Conservation (phyloP, 2,329 filamentous ascomycete species). For the Didymella glomerata region DNA sequence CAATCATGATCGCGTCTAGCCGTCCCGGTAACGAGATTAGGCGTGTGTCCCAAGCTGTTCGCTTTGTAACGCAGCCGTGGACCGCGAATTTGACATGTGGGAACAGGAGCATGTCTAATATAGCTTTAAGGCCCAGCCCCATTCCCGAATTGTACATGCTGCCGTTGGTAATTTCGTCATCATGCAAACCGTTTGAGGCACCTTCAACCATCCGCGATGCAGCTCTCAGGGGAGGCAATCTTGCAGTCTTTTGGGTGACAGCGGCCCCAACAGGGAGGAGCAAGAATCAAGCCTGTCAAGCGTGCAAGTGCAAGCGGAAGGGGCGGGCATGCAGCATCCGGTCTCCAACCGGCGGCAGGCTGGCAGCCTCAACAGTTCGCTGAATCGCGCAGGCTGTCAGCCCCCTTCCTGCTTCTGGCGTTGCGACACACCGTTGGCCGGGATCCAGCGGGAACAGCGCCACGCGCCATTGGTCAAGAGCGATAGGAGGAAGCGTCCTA, state of each 20-base stretch:
- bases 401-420: conserved; percentile 32
- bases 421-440: conserved; percentile 39
- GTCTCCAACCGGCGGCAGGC: conserved; percentile 25
- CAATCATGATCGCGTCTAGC: conserved; percentile 14
- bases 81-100: conserved; percentile 26
- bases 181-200: conserved; percentile 15
- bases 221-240: conserved; percentile 29
- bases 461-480: conserved; percentile 34
- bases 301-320: conserved; percentile 17
- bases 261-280: conserved; percentile 7
- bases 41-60: conserved; percentile 17
- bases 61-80: conserved; percentile 27
- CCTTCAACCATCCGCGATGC: conserved; percentile 25
- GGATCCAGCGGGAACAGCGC: conserved; percentile 36
- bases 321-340: conserved; percentile 27
- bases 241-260: conserved; percentile 18
- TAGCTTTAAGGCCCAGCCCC: conserved; percentile 27
- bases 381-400: conserved; percentile 25
- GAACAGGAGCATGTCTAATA: conserved; percentile 38
- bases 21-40: conserved; percentile 9
- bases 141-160: conserved; percentile 15
- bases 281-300: conserved; percentile 19
- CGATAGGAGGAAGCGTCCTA: conserved; percentile 30
- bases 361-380: conserved; percentile 36
- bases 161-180: conserved; percentile 31